Base-by-base conservation (phyloP, 257 asterid genomes). In the Penstemon eatonii region DNA sequence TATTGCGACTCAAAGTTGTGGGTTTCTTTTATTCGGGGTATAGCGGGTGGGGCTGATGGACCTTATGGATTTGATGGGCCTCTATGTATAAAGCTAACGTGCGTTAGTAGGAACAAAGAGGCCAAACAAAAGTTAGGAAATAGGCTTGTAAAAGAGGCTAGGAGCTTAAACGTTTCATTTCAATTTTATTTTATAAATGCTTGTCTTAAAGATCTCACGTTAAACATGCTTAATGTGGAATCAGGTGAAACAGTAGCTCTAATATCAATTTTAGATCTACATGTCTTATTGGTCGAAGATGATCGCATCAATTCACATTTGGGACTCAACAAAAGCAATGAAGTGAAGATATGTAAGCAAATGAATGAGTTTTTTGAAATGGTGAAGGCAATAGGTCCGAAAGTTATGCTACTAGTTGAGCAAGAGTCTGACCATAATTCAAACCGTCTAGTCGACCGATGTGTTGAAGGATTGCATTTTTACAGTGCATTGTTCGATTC, bases 341-440 rank as follows among this genome's bases (percentile, higher is more conserved):
- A 73, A 9, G 73, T 82, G 5, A 75, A 67, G 43, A 80, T 71
- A n/a, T 63, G 80, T 41, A 80, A 76, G 53, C n/a, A 45, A 40
- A 69, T 82, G 75, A 41, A 54, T 3, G 59, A 69, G 45, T 87
- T 82, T 40, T 77, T 85, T 5, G 60, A 65, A 33, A 75, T 79
- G 83, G 7, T 87, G 15, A 68, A 62, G 36, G 66, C 80, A 7
- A 42, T 65, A 11, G 71, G 68, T 41, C 84, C 90, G 0, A 80
- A 80, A 56, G 68, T 69, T 2, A 36, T 86, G 63, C 6, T 86
- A 36, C 60, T 82, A 40, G 80, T 84, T 3, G 87, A 84, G 56
- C 87, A 82, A 49, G 90, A 87, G 82, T 72, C 89, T 0, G 58
- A 84, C 54, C 87, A 84, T 58, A 87, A 84, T 37, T 71, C 73